A percentile compares a stretch with the other conserved stretches of the same genome.
Conservation (phyloP, 441 rosid genomes). For the Brassica balearica region DNA sequence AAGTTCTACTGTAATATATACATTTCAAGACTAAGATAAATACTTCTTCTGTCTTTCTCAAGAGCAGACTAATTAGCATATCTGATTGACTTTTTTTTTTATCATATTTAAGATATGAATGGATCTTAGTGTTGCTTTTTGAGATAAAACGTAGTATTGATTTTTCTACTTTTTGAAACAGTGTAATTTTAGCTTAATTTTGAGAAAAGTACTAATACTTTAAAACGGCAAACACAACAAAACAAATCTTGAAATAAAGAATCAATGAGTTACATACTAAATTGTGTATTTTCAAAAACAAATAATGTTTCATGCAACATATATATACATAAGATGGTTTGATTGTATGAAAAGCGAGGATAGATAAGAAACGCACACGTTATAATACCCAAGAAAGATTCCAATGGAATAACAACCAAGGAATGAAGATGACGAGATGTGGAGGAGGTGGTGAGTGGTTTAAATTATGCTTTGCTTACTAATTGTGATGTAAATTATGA, state of each 20-base stretch:
- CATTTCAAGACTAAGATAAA: too few species aligned
- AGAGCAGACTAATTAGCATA: too few species aligned
- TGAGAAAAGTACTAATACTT: neutral
- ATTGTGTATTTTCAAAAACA: too few species aligned
- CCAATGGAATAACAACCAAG: neutral
- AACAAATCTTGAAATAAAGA: neutral
- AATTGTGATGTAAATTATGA: neutral
- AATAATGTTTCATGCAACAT: too few species aligned
- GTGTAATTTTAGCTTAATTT: neutral
- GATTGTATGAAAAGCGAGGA: neutral
- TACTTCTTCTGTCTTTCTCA: too few species aligned
- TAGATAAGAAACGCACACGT: slow-evolving; percentile 17
- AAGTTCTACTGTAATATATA: too few species aligned
- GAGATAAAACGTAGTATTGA: neutral
- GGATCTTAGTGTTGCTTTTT: too few species aligned
- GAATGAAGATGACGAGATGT: slow-evolving; percentile 1
- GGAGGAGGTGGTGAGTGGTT: slow-evolving; percentile 19
- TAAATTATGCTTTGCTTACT: neutral
- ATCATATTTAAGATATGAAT: too few species aligned
- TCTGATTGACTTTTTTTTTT: too few species aligned
- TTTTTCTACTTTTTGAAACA: neutral
- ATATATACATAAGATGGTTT: too few species aligned
- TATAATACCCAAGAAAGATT: neutral
- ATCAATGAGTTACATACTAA: neutral
- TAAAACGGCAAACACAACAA: neutral